Base-by-base conservation (phyloP, 2,329 filamentous ascomycete genomes). In the Penicillium thymicola region DNA sequence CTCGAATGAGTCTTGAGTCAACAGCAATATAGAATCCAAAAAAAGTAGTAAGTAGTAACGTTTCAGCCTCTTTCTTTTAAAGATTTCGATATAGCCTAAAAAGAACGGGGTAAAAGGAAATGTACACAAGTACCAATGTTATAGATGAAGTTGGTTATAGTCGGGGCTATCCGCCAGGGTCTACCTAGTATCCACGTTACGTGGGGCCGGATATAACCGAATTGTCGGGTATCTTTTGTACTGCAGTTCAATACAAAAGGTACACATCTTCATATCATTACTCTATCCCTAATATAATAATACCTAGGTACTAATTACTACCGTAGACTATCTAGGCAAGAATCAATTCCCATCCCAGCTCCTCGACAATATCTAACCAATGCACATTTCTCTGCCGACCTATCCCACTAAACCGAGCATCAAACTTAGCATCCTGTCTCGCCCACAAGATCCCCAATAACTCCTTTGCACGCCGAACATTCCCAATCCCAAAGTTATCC, bases 401-500 rank as follows among this genome's bases (percentile, higher is more conserved):
- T 9, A 25, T 52, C 14, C 53, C 64, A 11, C 13, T 34, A 23
- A 8, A 32, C 28, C 9, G 16, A 10, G 14, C 13, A 13, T 43
- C 38, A 23, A 27, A n/a, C 41, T 42, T 32, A 14, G 56, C 60
- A 57, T 66, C 64, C 9, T 52, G 56, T 37, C 64, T 61, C 14
- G 57, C 53, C 70, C 70, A 73, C 13, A 73, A 57, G 2, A 70
- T 55, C 21, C 41, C 28, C 36, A 73, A 58, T 9, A 72, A 23
- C 36, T 73, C 70, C 55, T 70, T 71, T 8, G 67, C 71, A 7
- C 71, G 66, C 38, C 62, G 54, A 7, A 71, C 69, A 67, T 73
- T 73, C 2, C 70, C 70, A 51, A 73, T 73, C 2, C 71, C 70
- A 52, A 73, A 75, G 51, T 72, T 74, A 16, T 52, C 34, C 34